Conservation (phyloP, 331 rosid genomes). For the Ulmus americana region DNA sequence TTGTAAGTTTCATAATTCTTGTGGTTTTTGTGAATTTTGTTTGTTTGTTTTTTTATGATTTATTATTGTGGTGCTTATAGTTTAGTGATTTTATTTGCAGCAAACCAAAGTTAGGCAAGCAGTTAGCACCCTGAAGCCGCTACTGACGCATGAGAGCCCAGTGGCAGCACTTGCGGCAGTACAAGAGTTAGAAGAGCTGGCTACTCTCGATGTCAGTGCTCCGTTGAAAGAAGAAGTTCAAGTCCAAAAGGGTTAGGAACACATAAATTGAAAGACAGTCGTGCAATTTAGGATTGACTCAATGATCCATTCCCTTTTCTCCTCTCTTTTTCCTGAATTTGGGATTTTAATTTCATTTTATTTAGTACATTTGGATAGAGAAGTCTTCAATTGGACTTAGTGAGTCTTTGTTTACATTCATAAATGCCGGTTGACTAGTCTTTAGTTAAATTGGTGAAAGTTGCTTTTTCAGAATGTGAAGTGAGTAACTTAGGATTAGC, state of each 20-base stretch:
- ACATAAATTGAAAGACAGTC: too few species aligned
- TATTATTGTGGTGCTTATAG: conserved; percentile 12
- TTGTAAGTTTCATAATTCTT: conserved; percentile 44
- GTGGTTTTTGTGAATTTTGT: neutral
- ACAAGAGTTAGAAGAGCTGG: conserved; percentile 62
- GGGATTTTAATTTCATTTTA: too few species aligned
- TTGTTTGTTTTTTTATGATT: neutral
- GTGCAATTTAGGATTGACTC: too few species aligned
- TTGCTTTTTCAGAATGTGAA: too few species aligned
- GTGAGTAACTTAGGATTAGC: too few species aligned
- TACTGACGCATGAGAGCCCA: conserved; percentile 51
- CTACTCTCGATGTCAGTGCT: conserved; percentile 51
- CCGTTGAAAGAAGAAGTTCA: conserved; percentile 43
- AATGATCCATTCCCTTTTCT: too few species aligned
- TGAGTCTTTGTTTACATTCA: too few species aligned
- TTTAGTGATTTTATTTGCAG: conserved; percentile 32
- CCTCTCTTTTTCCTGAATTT: too few species aligned
- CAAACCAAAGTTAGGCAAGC: conserved; percentile 66
- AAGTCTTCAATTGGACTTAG: too few species aligned
- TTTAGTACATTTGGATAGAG: too few species aligned
- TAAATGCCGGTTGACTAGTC: too few species aligned
- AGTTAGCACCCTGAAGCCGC: conserved; percentile 52
- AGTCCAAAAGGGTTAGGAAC: neutral
- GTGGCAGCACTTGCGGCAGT: conserved; percentile 49
- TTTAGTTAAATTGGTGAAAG: too few species aligned